Evolutionary conservation across 164 flowering plant genomes (phyloP), one percentile per base, ranked within the genome.

Genomic region (Nymphaea thermarum): DNA sequence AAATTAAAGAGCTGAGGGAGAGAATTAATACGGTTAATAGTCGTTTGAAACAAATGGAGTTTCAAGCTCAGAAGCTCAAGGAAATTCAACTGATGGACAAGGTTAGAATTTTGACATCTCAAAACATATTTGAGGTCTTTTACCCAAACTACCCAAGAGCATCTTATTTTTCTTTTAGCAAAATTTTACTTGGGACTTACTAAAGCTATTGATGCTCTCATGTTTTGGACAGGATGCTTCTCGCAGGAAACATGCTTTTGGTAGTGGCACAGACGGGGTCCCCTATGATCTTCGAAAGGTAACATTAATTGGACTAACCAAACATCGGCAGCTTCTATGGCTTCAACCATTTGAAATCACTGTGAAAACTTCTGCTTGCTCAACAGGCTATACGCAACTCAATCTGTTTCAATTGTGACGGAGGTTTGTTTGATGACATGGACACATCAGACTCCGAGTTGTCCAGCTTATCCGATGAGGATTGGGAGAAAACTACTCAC

Each of bases 371-470:
- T 25, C 36, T 25, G 36, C 36, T 25, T 25, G 36, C 36, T 25
- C 36, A 25, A 25, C 36, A 25, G 36, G 36, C 36, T 25, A 25
- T 25, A 25, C 36, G 36, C 36, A 17, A 18, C 36, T 67, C 51
- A 43, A n/a, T n/a, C 62, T 17, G 36, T 51, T 47, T 25, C n/a
- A 14, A 43, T 16, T 55, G 36, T 53, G 60, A 6, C 42, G 2
- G 16, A 41, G 63, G 53, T 18, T 53, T 83, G 55, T 17, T 17
- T 17, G 97, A 87, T 70, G 99, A 92, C 76, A 93, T 93, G 98
- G 97, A 91, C 69, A 87, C 79, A 43, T 88, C 98, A 65, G 94
- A 87, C 8, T 85, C 97, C 1, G 94, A 90, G 18, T 57, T 76
- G 44, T 82, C 89, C 18, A 79, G 77, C 65, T 12, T 43, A 60